Percentiles rank a stretch among this genome's conserved stretches.
phyloP scores from a whole-genome alignment of 2,329 filamentous ascomycete genomes.

The Chaetomium strumarium region DNA sequence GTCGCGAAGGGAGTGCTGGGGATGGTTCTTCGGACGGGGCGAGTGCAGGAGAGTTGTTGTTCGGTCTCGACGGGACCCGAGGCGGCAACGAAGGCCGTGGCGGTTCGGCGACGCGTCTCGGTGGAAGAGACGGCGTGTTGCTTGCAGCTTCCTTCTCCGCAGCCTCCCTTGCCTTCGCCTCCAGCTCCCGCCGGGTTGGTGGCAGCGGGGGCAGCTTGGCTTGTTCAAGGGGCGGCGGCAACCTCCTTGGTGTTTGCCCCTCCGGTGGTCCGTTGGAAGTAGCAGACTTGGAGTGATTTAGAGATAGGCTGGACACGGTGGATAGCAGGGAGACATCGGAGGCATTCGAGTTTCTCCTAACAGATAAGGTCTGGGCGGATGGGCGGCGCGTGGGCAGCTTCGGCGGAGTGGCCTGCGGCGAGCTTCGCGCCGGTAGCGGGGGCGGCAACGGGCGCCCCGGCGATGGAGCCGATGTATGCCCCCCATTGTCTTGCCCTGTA shows the following conservation, averaged over 20 bases:
- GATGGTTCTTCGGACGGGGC: constrained; percentile 53
- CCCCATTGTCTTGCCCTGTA: constrained; percentile 19
- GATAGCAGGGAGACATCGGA: constrained; percentile 53
- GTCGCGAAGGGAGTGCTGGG: constrained; percentile 36
- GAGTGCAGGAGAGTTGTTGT: constrained; percentile 31
- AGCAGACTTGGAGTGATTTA: constrained; percentile 41
- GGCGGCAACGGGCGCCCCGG: constrained; percentile 29
- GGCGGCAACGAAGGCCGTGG: constrained; percentile 42
- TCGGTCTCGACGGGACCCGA: constrained; percentile 45
- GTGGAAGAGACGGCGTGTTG: constrained; percentile 29
- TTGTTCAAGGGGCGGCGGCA: constrained; percentile 52
- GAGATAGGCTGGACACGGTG: constrained; percentile 46
- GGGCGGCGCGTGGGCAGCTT: constrained; percentile 46
- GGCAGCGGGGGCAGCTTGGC: constrained; percentile 54
- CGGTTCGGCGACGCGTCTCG: constrained; percentile 32
- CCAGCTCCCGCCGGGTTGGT: constrained; percentile 48
- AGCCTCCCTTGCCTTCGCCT: constrained; percentile 39
- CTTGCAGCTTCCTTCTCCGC: constrained; percentile 25
- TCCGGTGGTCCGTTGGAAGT: constrained; percentile 45
- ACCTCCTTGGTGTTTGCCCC: constrained; percentile 33
- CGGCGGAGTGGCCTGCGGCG: constrained; percentile 38
- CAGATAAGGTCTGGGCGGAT: constrained; percentile 35
- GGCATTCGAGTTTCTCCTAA: constrained; percentile 51
- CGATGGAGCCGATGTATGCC: constrained; percentile 23
- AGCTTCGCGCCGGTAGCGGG: constrained; percentile 35